These are phyloP conservation scores for Citrus sp. DNA, from an alignment of 345 rosid genomes.

Conservation along the genomic window DNA sequence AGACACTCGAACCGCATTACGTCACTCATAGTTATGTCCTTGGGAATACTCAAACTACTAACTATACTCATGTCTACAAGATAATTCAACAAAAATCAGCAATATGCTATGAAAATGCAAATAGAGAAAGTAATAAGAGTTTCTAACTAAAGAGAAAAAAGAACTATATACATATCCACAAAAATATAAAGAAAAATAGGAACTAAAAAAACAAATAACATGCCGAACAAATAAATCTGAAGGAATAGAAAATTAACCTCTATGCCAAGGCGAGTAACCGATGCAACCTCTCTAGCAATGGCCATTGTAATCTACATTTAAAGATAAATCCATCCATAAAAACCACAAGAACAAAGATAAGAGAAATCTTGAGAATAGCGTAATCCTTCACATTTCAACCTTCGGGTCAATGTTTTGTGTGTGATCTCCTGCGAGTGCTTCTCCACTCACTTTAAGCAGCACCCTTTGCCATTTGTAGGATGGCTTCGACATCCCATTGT, in stretches of 20 bases:
- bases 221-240: not conserved
- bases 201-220: not conserved
- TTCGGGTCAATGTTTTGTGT: conserved; percentile 83
- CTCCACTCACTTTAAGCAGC: conserved; percentile 95
- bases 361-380: not conserved
- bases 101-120: conserved; percentile 2
- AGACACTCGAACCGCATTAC: not conserved
- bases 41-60: not conserved
- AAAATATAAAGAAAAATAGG: not conserved
- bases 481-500: conserved; percentile 37
- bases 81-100: not conserved
- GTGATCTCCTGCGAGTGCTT: conserved; percentile 94
- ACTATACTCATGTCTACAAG: not conserved
- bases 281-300: conserved; percentile 93
- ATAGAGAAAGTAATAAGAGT: not conserved
- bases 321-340: conserved; percentile 16
- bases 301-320: conserved; percentile 77
- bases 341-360: not conserved
- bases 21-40: not conserved
- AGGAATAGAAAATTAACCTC: conserved; percentile 47
- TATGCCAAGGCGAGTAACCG: conserved; percentile 81
- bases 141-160: not conserved
- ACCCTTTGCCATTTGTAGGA: conserved; percentile 87
- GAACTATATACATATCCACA: not conserved
- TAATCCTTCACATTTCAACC: conserved; percentile 37